Conservation (phyloP, 495 filamentous ascomycete species). For the Hypoxylon subgilvum region DNA sequence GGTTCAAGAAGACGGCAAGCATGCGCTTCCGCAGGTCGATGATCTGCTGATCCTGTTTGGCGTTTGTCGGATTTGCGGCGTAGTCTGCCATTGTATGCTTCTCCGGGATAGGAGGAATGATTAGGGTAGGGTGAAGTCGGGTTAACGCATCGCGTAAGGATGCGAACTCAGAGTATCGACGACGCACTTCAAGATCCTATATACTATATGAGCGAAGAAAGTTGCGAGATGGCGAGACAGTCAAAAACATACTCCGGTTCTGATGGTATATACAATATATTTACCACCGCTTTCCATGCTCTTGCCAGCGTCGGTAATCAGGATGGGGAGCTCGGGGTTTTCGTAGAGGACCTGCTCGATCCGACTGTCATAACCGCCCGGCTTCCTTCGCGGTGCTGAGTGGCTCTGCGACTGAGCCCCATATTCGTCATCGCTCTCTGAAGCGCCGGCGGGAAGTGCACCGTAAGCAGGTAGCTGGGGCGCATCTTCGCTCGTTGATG, state of each 20-base stretch:
- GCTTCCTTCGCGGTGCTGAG: conserved; percentile 66
- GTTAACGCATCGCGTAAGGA: conserved; percentile 87
- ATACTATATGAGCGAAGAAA: conserved; percentile 26
- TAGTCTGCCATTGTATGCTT: conserved; percentile 99
- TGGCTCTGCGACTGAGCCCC: conserved; percentile 64
- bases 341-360: conserved; percentile 97
- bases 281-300: conserved; percentile 85
- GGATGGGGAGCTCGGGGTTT: conserved; percentile 83
- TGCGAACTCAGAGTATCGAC: conserved; percentile 97
- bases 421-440: conserved; percentile 56
- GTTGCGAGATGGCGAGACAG: not conserved
- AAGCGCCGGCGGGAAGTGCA: conserved; percentile 37
- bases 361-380: conserved; percentile 87
- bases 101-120: conserved; percentile 96
- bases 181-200: conserved; percentile 91
- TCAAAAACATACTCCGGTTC: conserved; percentile 75
- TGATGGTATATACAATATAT: conserved; percentile 96
- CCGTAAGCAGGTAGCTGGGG: conserved; percentile 39
- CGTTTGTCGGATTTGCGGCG: conserved; percentile 94
- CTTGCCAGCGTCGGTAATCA: conserved; percentile 94
- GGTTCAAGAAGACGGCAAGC: conserved; percentile 91
- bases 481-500: conserved; percentile 51
- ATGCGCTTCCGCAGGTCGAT: conserved; percentile 96
- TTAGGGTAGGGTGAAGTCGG: conserved; percentile 87
- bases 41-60: conserved; percentile 94